Evolutionary conservation across 1,139 yeast genomes (phyloP), one percentile per base, ranked within the genome.

Genomic region (Blastobotrys raffinosifermentans): DNA sequence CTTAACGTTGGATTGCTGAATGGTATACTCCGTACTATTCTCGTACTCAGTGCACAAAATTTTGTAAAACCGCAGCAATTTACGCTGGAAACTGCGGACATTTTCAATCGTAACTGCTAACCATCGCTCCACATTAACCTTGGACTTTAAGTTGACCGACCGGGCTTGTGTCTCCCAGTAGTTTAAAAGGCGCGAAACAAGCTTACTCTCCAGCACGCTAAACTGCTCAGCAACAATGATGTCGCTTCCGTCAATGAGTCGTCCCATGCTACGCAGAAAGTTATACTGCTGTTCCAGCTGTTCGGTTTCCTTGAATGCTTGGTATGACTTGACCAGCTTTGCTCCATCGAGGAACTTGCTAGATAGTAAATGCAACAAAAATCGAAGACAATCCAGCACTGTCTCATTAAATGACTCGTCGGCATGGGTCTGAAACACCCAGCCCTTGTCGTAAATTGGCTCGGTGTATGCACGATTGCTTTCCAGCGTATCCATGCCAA

Each of bases 251-350:
- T 82, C 86, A 23, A 89, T 76, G 44, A 72, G 73, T 40, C 61
- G 61, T 7, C 96, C 96, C 19, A 86, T 70, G 50, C 79, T 77
- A 50, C 76, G 82, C 47, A 91, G 66, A 49, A 80, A 80, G 32
- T 70, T 69, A 84, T 94, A 89, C 46, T 75, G 80, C 51, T 83
- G 84, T 41, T 65, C 70, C 37, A 91, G 65, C 52, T 83, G 89
- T 53, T 91, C 98, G 0, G 96, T 93, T 54, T 87, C 96, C 54
- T 86, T 86, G 58, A 85, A 86, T 0, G 95, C 83, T 50, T 91
- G 73, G 62, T 41, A 32, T 8, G 40, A 72, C 26, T 69, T 67
- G 3, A 73, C 66, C 4, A 78, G 72, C 39, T 79, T 73, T 0
- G 91, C 77, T 45, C 89, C 77, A 50, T 86, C 94, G 38, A 86